Conservation (phyloP, 2,329 filamentous ascomycete species). For the Colletotrichum plurivorum region DNA sequence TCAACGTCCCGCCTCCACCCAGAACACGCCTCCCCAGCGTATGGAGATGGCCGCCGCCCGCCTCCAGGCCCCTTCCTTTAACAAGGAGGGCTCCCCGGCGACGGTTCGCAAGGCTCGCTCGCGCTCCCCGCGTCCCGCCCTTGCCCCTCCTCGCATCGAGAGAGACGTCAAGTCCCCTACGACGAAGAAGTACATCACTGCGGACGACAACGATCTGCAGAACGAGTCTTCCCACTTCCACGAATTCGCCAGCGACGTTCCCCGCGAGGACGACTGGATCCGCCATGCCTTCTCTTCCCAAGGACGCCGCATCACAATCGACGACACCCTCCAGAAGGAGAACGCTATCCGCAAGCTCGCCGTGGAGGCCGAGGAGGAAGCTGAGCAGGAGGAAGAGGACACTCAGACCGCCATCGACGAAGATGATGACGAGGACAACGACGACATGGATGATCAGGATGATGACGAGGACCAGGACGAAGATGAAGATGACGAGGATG, state of each 20-base stretch:
- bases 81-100: conserved; percentile 37
- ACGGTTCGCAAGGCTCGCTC: conserved; percentile 47
- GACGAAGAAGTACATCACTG: conserved; percentile 64
- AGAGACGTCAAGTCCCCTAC: conserved; percentile 55
- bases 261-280: conserved; percentile 93
- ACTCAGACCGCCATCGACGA: conserved; percentile 59
- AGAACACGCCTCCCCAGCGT: conserved; percentile 53
- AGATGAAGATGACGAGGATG: conserved; percentile 64
- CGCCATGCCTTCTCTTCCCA: conserved; percentile 75
- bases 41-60: conserved; percentile 34
- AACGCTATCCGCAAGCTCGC: conserved; percentile 88
- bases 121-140: conserved; percentile 41
- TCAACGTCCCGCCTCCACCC: conserved; percentile 59
- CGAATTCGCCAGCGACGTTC: conserved; percentile 88
- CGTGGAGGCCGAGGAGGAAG: conserved; percentile 93
- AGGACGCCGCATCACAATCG: conserved; percentile 83
- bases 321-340: conserved; percentile 91
- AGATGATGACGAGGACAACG: conserved; percentile 60
- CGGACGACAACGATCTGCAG: conserved; percentile 63
- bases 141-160: conserved; percentile 53
- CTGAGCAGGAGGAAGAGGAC: conserved; percentile 79
- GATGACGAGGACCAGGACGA: conserved; percentile 68
- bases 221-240: conserved; percentile 80
- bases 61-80: conserved; percentile 14
- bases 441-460: conserved; percentile 65